phyloP scores from a whole-genome alignment of 2,329 filamentous ascomycete species.

The Ophiostoma sp. region DNA sequence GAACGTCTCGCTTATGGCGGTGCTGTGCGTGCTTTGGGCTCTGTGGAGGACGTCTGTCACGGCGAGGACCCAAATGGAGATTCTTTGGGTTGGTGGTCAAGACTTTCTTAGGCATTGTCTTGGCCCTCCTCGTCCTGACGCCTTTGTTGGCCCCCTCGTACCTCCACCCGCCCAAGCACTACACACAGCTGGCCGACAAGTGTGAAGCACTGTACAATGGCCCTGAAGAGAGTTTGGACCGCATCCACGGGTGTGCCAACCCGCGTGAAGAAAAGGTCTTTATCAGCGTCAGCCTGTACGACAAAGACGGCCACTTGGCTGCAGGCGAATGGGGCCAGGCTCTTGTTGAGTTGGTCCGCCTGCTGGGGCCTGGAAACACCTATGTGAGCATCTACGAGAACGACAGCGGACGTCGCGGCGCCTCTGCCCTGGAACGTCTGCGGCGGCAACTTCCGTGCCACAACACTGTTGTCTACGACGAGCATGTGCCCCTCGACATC shows the following conservation, averaged over 20 bases:
- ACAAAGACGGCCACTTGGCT: conserved; percentile 60
- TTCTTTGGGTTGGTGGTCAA: neutral
- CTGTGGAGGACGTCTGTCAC: neutral
- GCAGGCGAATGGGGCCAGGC: conserved; percentile 64
- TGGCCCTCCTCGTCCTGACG: conserved; percentile 15
- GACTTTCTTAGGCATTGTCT: neutral
- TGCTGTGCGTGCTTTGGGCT: neutral
- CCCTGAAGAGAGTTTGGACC: conserved; percentile 11
- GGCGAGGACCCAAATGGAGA: neutral
- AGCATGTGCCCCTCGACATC: conserved; percentile 55
- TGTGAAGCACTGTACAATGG: conserved; percentile 35
- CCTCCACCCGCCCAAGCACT: conserved; percentile 42
- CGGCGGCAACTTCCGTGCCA: conserved; percentile 47
- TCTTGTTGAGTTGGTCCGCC: conserved; percentile 61
- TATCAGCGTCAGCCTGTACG: conserved; percentile 70
- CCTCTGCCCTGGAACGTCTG: conserved; percentile 55
- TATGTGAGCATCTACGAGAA: conserved; percentile 75
- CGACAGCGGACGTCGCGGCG: conserved; percentile 60
- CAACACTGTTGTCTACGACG: conserved; percentile 58
- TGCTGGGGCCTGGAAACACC: conserved; percentile 67
- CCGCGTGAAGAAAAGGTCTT: conserved; percentile 64
- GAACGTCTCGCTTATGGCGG: neutral
- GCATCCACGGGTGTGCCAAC: conserved; percentile 42
- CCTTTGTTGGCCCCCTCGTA: conserved; percentile 48
- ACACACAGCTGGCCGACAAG: conserved; percentile 36